Percentiles rank a stretch among this genome's conserved stretches.
phyloP scores from a whole-genome alignment of 164 flowering plant species.

The Malania oleifera region DNA sequence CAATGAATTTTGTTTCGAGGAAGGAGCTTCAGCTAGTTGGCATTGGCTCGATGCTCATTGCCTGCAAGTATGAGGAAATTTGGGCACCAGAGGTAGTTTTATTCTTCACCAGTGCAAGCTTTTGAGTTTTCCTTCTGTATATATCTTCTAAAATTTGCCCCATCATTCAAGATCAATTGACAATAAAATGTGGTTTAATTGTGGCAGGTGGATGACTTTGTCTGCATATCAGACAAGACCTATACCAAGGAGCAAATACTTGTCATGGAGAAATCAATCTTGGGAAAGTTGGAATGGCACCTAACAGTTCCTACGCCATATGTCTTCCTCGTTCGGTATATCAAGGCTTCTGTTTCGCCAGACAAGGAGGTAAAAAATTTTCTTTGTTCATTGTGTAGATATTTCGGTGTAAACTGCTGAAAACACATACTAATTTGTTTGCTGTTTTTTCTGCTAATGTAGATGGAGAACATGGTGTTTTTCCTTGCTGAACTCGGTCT shows the following conservation, averaged over 20 bases:
- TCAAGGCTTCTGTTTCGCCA: slow-evolving; percentile 45
- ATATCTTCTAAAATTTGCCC: neutral
- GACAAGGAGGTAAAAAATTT: slow-evolving; percentile 29
- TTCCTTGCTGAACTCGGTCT: slow-evolving; percentile 54
- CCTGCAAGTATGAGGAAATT: slow-evolving; percentile 52
- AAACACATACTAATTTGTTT: neutral
- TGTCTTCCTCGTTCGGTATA: slow-evolving; percentile 50
- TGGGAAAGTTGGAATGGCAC: slow-evolving; percentile 51
- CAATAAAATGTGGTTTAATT: neutral
- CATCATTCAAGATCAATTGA: too few relatives aligned
- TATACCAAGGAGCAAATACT: slow-evolving; percentile 43
- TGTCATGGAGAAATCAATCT: slow-evolving; percentile 54
- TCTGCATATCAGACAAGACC: slow-evolving; percentile 52
- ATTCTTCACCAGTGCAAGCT: neutral
- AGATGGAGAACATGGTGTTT: slow-evolving; percentile 48
- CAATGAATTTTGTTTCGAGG: slow-evolving; percentile 25
- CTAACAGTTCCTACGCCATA: slow-evolving; percentile 64
- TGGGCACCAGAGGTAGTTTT: slow-evolving; percentile 50
- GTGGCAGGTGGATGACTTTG: slow-evolving; percentile 50
- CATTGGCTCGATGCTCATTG: slow-evolving; percentile 40
- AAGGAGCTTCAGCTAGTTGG: slow-evolving; percentile 48
- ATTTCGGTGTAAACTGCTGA: neutral
- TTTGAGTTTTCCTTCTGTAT: neutral
- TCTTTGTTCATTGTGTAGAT: neutral
- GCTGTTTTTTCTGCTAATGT: neutral